Conservation (phyloP, 140 eudicot species). For the Cichorium intybus region DNA sequence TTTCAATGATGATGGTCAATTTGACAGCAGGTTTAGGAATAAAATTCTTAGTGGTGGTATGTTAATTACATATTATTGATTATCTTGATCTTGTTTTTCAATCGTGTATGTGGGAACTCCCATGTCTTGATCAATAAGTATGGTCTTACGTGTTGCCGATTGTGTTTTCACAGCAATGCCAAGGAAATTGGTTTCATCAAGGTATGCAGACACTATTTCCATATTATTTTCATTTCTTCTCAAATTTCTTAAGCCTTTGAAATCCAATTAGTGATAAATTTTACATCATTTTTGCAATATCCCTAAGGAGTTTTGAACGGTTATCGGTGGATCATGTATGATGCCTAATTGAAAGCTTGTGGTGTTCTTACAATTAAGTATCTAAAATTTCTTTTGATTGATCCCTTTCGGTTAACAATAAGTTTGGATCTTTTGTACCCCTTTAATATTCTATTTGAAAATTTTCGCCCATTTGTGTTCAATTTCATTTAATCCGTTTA, state of each 20-base stretch:
- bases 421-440: neutral
- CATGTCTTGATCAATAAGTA: conserved; percentile 72
- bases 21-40: too few species aligned
- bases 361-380: conserved; percentile 5
- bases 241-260: neutral
- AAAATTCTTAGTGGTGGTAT: too few species aligned
- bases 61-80: neutral
- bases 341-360: conserved; percentile 11
- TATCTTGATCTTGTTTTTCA: conserved; percentile 23
- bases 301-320: conserved; percentile 32
- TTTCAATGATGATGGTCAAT: neutral
- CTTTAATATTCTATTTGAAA: neutral
- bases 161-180: conserved; percentile 88
- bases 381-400: neutral
- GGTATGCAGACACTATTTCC: conserved; percentile 45
- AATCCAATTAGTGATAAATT: neutral
- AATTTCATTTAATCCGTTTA: neutral
- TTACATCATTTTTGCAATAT: conserved; percentile 40
- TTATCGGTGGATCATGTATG: neutral
- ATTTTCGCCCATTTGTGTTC: neutral
- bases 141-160: conserved; percentile 90
- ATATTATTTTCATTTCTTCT: neutral
- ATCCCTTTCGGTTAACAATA: conserved; percentile 14
- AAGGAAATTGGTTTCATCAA: conserved; percentile 87
- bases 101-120: conserved; percentile 84